A percentile compares a stretch with the other conserved stretches of the same genome.
Evolutionary conservation across 202 grass and related monocot genomes (phyloP).

Genomic region (Digitaria exilis): DNA sequence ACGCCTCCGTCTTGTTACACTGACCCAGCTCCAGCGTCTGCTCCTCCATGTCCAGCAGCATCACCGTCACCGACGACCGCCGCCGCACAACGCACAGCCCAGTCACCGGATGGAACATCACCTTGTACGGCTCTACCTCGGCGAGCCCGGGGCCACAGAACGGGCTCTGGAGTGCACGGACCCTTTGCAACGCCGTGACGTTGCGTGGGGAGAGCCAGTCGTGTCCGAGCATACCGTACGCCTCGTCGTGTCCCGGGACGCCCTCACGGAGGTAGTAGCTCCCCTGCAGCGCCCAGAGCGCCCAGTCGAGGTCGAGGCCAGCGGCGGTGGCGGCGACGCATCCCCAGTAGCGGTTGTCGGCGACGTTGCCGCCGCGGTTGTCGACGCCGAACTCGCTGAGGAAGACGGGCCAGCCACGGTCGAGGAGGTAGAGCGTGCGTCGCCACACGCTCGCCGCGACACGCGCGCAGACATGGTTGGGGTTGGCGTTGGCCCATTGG

Average conservation of each 20-base stretch:
- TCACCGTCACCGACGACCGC: no score
- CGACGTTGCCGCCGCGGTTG: slow-evolving; percentile 62
- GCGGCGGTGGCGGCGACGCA: slow-evolving; percentile 63
- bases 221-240: slow-evolving; percentile 66
- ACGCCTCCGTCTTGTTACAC: slow-evolving; percentile 61
- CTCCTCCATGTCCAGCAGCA: neutral
- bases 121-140: slow-evolving; percentile 41
- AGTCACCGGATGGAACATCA: slow-evolving; percentile 73
- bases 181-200: slow-evolving; percentile 47
- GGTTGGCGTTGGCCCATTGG: slow-evolving; percentile 56
- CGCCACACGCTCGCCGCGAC: slow-evolving; percentile 38
- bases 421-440: slow-evolving; percentile 75
- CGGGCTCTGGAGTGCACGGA: slow-evolving; percentile 64
- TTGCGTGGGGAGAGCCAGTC: slow-evolving; percentile 57
- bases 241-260: slow-evolving; percentile 52
- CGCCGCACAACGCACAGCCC: slow-evolving; percentile 57
- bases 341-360: slow-evolving; percentile 82
- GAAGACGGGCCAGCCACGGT: slow-evolving; percentile 65
- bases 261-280: slow-evolving; percentile 89
- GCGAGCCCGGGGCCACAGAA: slow-evolving; percentile 62
- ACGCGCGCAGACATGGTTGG: slow-evolving; percentile 74
- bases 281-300: slow-evolving; percentile 77
- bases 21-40: slow-evolving; percentile 48
- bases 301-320: slow-evolving; percentile 84
- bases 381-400: slow-evolving; percentile 94